Evolutionary conservation across 495 filamentous ascomycete species (phyloP).

Genomic region (Neurospora discreta): DNA sequence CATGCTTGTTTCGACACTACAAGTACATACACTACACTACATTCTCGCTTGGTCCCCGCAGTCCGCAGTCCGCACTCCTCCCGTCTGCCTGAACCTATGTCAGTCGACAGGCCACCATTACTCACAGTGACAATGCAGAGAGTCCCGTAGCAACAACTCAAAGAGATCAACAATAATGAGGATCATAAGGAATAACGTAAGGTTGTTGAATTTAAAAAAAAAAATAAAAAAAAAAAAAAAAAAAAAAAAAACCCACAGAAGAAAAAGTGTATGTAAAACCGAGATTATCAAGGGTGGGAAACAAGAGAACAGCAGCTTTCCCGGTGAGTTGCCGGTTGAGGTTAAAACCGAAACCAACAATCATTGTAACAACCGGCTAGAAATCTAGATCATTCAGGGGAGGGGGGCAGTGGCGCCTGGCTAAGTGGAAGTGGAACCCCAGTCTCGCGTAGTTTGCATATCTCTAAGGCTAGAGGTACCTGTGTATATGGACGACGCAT

Average conservation of each 20-base stretch:
- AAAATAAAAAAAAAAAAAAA: not conserved
- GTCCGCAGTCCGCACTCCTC: not conserved
- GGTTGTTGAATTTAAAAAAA: too few relatives aligned
- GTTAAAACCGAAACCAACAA: not conserved
- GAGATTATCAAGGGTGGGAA: not conserved
- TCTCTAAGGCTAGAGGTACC: too few relatives aligned
- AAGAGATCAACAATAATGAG: too few relatives aligned
- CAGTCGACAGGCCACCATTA: not conserved
- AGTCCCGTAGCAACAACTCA: too few relatives aligned
- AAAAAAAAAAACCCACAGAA: too few relatives aligned
- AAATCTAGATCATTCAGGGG: not conserved
- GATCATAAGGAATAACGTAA: too few relatives aligned
- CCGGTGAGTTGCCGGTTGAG: not conserved
- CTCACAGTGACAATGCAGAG: not conserved
- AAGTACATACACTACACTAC: too few relatives aligned
- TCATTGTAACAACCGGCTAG: not conserved
- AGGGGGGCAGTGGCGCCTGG: not conserved
- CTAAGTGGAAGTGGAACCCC: not conserved
- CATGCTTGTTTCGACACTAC: not conserved
- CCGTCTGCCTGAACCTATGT: not conserved
- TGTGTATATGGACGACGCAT: too few relatives aligned
- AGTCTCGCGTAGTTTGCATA: too few relatives aligned
- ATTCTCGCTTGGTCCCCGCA: not conserved
- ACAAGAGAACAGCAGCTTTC: conserved; percentile 1
- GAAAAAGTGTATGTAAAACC: not conserved